Evolutionary conservation across 371 early-diverging fungal species (phyloP).

Genomic region (Batkoa obscura): DNA sequence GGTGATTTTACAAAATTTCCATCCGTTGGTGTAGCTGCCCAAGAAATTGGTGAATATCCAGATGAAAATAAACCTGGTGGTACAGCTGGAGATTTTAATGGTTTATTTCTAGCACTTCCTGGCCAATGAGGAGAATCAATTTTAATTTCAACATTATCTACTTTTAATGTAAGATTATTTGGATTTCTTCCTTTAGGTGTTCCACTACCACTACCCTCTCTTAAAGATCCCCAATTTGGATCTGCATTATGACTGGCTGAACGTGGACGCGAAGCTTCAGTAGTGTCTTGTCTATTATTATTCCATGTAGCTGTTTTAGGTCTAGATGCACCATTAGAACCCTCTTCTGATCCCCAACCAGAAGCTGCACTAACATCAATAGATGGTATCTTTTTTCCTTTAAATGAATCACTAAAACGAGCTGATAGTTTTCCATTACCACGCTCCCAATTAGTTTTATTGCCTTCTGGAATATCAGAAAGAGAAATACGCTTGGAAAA

Average conservation of each 20-base stretch:
- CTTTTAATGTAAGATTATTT: slow-evolving; percentile 1
- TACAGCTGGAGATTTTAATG: slow-evolving; percentile 2
- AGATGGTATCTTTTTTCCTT: background rate
- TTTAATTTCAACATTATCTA: background rate
- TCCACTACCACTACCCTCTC: background rate
- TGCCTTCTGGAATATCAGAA: background rate
- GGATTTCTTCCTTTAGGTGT: background rate
- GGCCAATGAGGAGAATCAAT: background rate
- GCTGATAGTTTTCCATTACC: background rate
- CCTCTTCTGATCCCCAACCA: background rate
- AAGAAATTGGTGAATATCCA: slow-evolving; percentile 1
- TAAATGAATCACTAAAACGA: background rate
- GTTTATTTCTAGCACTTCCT: background rate
- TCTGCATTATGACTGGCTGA: background rate
- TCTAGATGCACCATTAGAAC: background rate
- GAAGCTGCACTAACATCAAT: slow-evolving; percentile 1
- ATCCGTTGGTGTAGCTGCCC: slow-evolving; percentile 4
- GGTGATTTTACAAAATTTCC: too few relatives aligned
- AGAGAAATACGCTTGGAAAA: background rate
- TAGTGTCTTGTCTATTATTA: background rate
- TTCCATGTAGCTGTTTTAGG: background rate
- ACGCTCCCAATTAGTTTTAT: background rate
- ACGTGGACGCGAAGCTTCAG: background rate
- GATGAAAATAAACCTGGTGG: background rate
- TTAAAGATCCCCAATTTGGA: slow-evolving; percentile 2